Base-by-base conservation (phyloP, 176 grass and related monocot species). In the Alloteropsis semialata region DNA sequence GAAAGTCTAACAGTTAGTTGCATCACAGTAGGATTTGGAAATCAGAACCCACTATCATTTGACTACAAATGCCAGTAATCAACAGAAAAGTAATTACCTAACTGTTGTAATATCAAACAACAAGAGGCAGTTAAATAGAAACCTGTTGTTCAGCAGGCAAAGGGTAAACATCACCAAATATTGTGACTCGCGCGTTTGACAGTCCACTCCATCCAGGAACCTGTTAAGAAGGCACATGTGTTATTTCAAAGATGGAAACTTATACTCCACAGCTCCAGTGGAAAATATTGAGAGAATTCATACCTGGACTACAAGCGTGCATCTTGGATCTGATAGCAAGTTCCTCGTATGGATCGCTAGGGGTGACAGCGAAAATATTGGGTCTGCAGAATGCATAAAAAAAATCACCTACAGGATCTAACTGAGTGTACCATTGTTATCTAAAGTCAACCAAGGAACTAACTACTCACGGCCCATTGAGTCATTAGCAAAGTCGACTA, bases 151-250 rank as follows among this genome's bases (percentile, higher is more conserved):
- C 89, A 78, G 89, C 75, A 85, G 96, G 87, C 39, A 99, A 82
- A 80, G 96, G 96, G 32, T 93, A 73, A 57, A 99, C 76, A 85
- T 99, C 93, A 68, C 96, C 96, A 88, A 99, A 99, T 81, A 99
- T 99, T 19, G 96, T 99, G 18, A 99, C 96, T 15, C 96, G 93
- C 3, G 96, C 96, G 87, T 99, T 99, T 42, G 96, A 99, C 37
- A 99, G 74, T 15, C 89, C 93, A 85, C 93, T 99, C 93, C 96
- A 99, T 92, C 96, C 96, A 89, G 96, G 96, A 62, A 99, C 92
- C 96, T 99, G 39, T 28, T 60, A 41, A 56, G 49, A 68, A 82
- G n/a, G 30, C 25, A 22, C 25, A 27, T 6, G 60, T 9, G n/a
- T 0, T 41, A 72, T 65, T 64, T 32, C 37, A 72, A 44, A 29